Percentiles rank a stretch among this genome's conserved stretches.
These are phyloP conservation scores for Amborella trichopoda DNA, from an alignment of 164 flowering plant genomes.

Conservation along the genomic window DNA sequence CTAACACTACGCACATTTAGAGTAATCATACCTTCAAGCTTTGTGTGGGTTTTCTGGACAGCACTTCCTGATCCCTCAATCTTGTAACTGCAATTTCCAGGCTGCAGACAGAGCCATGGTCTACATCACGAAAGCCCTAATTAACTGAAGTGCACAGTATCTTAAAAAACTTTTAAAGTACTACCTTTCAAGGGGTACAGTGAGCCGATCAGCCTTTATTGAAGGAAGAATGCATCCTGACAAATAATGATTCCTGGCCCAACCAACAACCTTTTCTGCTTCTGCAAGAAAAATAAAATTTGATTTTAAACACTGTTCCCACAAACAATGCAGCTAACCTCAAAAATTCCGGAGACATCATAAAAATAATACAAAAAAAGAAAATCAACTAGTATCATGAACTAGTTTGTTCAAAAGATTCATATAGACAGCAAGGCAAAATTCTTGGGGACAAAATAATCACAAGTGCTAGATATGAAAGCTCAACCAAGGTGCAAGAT, in stretches of 20 bases:
- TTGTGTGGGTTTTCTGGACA: conserved; percentile 63
- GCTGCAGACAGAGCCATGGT: conserved; percentile 43
- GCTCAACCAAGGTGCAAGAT: too few species aligned
- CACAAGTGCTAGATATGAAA: too few species aligned
- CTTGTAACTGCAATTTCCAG: conserved; percentile 75
- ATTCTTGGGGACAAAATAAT: too few species aligned
- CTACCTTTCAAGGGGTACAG: conserved; percentile 76
- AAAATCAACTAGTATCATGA: too few species aligned
- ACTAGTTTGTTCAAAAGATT: too few species aligned
- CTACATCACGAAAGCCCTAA: too few species aligned
- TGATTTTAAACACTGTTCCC: not conserved
- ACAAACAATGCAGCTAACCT: not conserved
- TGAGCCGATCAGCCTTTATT: conserved; percentile 52
- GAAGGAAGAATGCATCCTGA: conserved; percentile 51
- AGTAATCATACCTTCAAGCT: conserved; percentile 52
- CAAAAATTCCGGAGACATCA: too few species aligned
- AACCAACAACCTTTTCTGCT: conserved; percentile 93
- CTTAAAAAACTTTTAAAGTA: too few species aligned
- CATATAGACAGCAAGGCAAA: too few species aligned
- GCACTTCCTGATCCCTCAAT: conserved; percentile 64
- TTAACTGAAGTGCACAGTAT: too few species aligned
- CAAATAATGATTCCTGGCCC: conserved; percentile 91
- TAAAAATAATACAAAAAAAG: too few species aligned
- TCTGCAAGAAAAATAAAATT: conserved; percentile 32
- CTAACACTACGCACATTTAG: not conserved